Evolutionary conservation across 352 stramenopile genomes (phyloP).

Genomic region (Phytophthora colocasiae): DNA sequence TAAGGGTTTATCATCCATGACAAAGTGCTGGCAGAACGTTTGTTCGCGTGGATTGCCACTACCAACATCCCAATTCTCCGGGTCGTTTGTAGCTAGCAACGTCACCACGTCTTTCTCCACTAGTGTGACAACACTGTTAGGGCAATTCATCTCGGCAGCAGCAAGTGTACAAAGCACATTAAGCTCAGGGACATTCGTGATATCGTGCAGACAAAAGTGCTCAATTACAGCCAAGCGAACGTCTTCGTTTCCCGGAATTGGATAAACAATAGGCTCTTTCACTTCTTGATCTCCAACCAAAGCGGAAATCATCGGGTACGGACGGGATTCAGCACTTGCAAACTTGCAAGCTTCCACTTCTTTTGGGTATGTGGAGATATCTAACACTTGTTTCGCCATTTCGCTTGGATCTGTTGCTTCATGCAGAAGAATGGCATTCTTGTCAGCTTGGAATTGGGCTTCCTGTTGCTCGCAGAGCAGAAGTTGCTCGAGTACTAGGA

Average conservation of each 20-base stretch:
- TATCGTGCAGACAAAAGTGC: constrained; percentile 25
- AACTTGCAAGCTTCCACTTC: constrained; percentile 35
- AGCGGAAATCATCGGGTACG: constrained; percentile 35
- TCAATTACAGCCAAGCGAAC: constrained; percentile 36
- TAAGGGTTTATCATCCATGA: constrained; percentile 49
- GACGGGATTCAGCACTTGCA: constrained; percentile 26
- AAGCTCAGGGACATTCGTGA: constrained; percentile 32
- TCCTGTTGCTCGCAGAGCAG: constrained; percentile 16
- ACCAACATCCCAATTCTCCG: constrained; percentile 37
- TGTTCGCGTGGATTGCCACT: constrained; percentile 40
- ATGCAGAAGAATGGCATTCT: constrained; percentile 17
- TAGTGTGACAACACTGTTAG: constrained; percentile 40
- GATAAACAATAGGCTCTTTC: constrained; percentile 27
- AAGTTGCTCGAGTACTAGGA: constrained; percentile 26
- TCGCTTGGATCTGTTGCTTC: constrained; percentile 2
- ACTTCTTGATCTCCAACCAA: constrained; percentile 2
- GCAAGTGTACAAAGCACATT: constrained; percentile 45
- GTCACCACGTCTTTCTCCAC: constrained; percentile 39
- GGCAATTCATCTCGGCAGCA: constrained; percentile 37
- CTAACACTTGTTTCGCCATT: constrained; percentile 15
- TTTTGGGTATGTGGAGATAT: constrained; percentile 27
- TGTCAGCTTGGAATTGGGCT: constrained; percentile 6
- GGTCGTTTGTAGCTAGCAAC: constrained; percentile 38
- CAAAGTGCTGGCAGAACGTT: constrained; percentile 52
- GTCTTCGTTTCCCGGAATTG: constrained; percentile 39